A percentile compares a stretch with the other conserved stretches of the same genome.
Conservation (phyloP, 2,329 filamentous ascomycete genomes). For the Phyllosticta ampelicida region DNA sequence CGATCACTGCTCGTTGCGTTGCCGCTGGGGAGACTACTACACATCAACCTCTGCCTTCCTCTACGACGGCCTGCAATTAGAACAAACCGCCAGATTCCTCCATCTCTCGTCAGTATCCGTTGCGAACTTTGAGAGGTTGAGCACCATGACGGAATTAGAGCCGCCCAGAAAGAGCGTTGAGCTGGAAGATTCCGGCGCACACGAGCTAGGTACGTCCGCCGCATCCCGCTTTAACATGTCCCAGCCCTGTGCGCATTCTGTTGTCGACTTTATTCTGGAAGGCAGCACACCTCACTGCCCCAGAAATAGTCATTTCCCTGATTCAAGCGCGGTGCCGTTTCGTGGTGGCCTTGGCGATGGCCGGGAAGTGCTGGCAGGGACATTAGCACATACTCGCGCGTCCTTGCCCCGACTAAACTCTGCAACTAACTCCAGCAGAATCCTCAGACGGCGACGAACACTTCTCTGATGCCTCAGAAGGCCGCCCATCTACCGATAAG, state of each 20-base stretch:
- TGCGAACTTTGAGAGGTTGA: background rate
- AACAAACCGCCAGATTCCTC: background rate
- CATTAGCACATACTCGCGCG: background rate
- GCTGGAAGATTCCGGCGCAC: slow-evolving; percentile 46
- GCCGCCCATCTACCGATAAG: slow-evolving; percentile 27
- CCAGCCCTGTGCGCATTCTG: background rate
- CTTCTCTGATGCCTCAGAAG: slow-evolving; percentile 56
- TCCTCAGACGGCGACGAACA: slow-evolving; percentile 48
- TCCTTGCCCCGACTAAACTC: background rate
- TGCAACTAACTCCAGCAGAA: slow-evolving; percentile 19
- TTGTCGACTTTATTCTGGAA: background rate
- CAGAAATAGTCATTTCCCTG: background rate
- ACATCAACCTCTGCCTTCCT: slow-evolving; percentile 5
- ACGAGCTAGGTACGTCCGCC: slow-evolving; percentile 40
- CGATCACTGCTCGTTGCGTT: slow-evolving; percentile 6
- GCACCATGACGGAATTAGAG: slow-evolving; percentile 34
- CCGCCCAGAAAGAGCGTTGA: slow-evolving; percentile 46
- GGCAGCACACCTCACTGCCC: background rate
- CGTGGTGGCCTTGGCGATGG: background rate
- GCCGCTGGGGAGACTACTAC: slow-evolving; percentile 8
- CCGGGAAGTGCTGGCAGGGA: background rate
- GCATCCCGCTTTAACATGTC: background rate
- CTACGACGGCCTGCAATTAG: background rate
- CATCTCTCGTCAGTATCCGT: background rate
- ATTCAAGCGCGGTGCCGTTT: background rate